phyloP scores from a whole-genome alignment of 441 rosid genomes.

The Corymbia citriodora region DNA sequence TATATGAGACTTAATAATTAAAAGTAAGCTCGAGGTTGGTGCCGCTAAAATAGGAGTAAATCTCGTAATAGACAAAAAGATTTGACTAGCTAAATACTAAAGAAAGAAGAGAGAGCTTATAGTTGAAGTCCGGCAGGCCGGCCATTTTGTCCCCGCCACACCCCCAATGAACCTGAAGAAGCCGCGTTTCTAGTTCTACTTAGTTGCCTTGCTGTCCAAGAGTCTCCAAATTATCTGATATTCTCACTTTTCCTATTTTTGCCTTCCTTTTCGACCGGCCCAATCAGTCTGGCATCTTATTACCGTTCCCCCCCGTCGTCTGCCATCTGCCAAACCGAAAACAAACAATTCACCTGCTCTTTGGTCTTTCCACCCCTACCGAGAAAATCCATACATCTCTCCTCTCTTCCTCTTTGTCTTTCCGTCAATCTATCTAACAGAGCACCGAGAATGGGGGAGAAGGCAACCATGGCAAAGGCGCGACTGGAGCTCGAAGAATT shows the following conservation, averaged over 20 bases:
- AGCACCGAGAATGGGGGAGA: conserved; percentile 25
- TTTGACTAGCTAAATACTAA: not conserved
- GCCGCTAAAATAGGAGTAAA: not conserved
- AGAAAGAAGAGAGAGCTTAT: not conserved
- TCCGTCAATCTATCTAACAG: not conserved
- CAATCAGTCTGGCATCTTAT: not conserved
- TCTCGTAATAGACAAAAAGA: not conserved
- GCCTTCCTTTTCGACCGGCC: not conserved
- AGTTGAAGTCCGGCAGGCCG: not conserved
- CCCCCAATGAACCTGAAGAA: not conserved
- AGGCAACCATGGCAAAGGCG: conserved; percentile 30
- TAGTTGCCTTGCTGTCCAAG: not conserved
- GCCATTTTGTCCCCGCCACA: not conserved
- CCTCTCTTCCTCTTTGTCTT: not conserved
- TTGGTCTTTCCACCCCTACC: not conserved
- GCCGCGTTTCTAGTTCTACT: not conserved
- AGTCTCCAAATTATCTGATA: not conserved
- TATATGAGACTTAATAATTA: not conserved
- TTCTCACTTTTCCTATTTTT: not conserved
- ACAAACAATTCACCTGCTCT: not conserved
- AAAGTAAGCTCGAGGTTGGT: not conserved
- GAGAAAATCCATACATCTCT: not conserved
- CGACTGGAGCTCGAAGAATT: conserved; percentile 57
- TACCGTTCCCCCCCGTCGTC: not conserved
- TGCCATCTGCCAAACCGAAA: not conserved